Base-by-base conservation (phyloP, 306 rosid species). In the Begonia loranthoides region DNA sequence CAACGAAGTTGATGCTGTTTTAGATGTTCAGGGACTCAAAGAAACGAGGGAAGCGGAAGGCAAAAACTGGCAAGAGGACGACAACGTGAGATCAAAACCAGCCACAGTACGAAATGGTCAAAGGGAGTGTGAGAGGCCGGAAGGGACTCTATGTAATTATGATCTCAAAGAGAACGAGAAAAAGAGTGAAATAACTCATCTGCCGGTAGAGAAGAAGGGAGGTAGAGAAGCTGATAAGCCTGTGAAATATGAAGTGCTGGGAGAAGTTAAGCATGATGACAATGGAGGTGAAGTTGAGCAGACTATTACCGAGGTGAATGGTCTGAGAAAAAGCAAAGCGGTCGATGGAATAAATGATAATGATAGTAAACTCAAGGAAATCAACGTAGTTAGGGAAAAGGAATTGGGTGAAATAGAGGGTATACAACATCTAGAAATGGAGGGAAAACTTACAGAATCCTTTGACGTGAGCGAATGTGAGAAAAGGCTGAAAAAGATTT, bases 41-140 rank as follows among this genome's bases (percentile, higher is more conserved):
- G 54, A 54, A 52, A 22, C 48, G 17, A 43, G 70, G 64, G 75
- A 61, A 77, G 13, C 9, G 44, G 59, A 77, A 68, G 62, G 61
- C 50, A 55, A 10, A 17, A 60, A 16, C 10, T 72, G 61, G 66
- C 66, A 39, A 58, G 76, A 66, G 51, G 74, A 72, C 66, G 60
- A 60, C 63, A 59, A 48, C 34, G 63, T 51, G 51, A 76, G 69
- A 53, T 73, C 63, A 58, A 71, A 73, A 55, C 69, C 71, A 40
- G 64, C 70, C 45, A 69, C 56, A 45, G 76, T 74, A 56, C 75
- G 58, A 41, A 9, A 6, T 62, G 58, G 58, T 61, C 71, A 60
- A 56, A 73, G 67, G 55, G 81, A 61, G 55, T 41, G 58, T 54
- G 74, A 60, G 65, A 74, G 71, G 66, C 72, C 57, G 3, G 63